Base-by-base conservation (phyloP, 2,329 filamentous ascomycete genomes). In the Ambrosiella cleistominuta region DNA sequence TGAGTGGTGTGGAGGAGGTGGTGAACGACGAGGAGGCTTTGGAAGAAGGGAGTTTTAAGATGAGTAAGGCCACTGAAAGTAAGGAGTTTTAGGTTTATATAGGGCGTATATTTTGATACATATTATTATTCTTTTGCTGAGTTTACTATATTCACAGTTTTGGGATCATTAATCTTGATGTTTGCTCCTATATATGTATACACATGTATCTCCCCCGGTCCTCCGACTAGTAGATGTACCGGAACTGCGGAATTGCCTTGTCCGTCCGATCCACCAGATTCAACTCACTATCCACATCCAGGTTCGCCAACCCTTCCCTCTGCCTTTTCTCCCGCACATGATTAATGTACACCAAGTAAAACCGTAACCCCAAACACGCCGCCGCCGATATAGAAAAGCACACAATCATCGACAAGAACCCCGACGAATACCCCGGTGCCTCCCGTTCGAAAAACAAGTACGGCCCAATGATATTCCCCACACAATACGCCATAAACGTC, bases 401-500 rank as follows among this genome's bases (percentile, higher is more conserved):
- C 3, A 77, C 75, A 57, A 85, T 72, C 62, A 83, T 79, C 1
- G 77, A 78, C 6, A 76, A 71, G 62, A 83, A 82, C 0, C 79
- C 81, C 42, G 77, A 80, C 49, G 76, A 73, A 65, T 85, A 86
- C 1, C 73, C 69, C 0, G 82, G 82, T 0, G 73, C 72, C 64
- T 85, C 78, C 49, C 67, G 68, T n/a, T 71, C 68, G 13, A 78
- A 69, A 68, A 82, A 83, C 1, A 81, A 72, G 64, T 82, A 79
- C 0, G 80, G 79, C 0, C 77, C 79, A 40, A 79, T 75, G 7
- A 80, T 76, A 64, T 84, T 84, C 0, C 81, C 81, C 0, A 73
- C 69, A 47, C 76, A 77, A 74, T 79, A 82, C 1, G 75, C 74
- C 49, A 83, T 70, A 64, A 83, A 83, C 60, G 78, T 64, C 63